These are phyloP conservation scores for Xylaria scruposa DNA, from an alignment of 495 filamentous ascomycete species.

Conservation along the genomic window DNA sequence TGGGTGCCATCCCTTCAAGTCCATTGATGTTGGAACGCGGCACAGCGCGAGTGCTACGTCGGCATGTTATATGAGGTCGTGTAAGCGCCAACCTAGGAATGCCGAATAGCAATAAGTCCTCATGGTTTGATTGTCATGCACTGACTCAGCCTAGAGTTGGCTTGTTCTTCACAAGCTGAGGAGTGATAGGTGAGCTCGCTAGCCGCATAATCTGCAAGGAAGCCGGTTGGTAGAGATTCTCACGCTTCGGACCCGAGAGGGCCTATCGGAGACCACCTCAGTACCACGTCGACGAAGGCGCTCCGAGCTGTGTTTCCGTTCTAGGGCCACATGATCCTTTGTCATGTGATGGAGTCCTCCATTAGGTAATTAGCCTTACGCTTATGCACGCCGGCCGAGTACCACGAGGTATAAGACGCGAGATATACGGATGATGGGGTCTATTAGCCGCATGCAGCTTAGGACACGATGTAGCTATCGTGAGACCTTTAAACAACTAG, in stretches of 20 bases:
- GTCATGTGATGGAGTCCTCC: not conserved
- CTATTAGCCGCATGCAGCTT: not conserved
- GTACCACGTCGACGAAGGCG: not conserved
- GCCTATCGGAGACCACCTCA: not conserved
- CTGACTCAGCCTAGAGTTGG: too few relatives aligned
- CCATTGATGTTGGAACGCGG: not conserved
- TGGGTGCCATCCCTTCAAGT: not conserved
- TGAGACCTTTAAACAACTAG: not conserved
- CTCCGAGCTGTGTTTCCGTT: not conserved
- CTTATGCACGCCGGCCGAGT: not conserved
- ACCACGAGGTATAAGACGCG: not conserved
- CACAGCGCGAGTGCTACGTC: constrained; percentile 7
- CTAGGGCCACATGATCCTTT: not conserved
- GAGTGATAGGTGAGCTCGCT: not conserved
- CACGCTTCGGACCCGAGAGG: not conserved
- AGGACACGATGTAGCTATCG: not conserved
- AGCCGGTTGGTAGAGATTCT: constrained; percentile 5
- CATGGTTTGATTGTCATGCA: not conserved
- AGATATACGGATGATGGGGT: not conserved
- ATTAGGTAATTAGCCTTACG: not conserved
- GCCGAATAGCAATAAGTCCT: not conserved
- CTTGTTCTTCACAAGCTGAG: not conserved
- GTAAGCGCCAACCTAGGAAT: not conserved
- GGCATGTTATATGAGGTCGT: not conserved
- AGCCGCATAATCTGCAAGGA: not conserved